Evolutionary conservation across 768 basidiomycete species (phyloP).

Genomic region (Multifurca ochricompacta): DNA sequence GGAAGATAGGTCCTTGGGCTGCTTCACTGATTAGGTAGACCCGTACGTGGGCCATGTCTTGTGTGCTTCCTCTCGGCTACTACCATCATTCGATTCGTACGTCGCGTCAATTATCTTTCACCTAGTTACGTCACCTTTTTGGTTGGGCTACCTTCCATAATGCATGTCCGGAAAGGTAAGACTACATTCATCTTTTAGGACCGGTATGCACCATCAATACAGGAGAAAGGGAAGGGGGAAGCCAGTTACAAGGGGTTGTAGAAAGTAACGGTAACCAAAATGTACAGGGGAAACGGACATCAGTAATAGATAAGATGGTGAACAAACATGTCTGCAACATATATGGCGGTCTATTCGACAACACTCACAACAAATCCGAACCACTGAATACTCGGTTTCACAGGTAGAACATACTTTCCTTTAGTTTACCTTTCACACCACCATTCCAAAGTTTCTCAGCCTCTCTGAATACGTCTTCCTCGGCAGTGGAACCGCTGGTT

Average conservation of each 20-base stretch:
- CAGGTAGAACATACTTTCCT: constrained; percentile 75
- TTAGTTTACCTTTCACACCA: constrained; percentile 48
- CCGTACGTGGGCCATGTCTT: too few species aligned
- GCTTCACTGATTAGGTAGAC: neutral
- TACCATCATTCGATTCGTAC: neutral
- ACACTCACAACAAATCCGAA: neutral
- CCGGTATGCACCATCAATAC: too few species aligned
- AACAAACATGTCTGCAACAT: neutral
- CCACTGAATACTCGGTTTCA: constrained; percentile 23
- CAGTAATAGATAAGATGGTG: neutral
- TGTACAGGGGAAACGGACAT: neutral
- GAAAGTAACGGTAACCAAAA: neutral
- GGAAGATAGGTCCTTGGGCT: neutral
- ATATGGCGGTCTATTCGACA: neutral
- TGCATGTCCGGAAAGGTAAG: too few species aligned
- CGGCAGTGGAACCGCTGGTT: constrained; percentile 32
- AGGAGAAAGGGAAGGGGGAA: too few species aligned
- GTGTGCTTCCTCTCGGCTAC: neutral
- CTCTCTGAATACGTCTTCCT: constrained; percentile 46
- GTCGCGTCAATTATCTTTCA: neutral
- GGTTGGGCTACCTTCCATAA: too few species aligned
- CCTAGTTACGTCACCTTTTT: too few species aligned
- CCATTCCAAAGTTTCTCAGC: constrained; percentile 47
- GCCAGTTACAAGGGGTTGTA: too few species aligned
- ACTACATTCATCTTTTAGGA: too few species aligned